Percentiles rank a stretch among this genome's conserved stretches.
These are phyloP conservation scores for Coffea canephora DNA, from an alignment of 257 asterid genomes.

Conservation along the genomic window DNA sequence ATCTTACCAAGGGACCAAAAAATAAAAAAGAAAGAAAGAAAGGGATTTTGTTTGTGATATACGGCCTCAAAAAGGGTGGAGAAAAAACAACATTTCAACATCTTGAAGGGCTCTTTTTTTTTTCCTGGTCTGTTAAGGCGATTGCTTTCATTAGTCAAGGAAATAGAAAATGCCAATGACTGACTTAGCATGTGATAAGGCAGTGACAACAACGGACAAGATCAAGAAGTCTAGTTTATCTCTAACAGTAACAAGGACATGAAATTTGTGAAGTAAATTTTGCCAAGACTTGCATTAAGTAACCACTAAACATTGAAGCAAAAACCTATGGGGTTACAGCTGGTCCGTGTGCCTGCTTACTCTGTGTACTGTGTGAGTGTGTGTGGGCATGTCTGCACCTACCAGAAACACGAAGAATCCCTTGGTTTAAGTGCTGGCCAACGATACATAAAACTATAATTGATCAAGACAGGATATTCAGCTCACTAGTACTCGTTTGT, in stretches of 20 bases:
- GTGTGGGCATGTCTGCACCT: background rate
- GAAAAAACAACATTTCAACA: too few species aligned
- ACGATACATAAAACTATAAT: background rate
- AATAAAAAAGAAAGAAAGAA: too few species aligned
- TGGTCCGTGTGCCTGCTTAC: background rate
- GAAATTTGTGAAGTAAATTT: constrained; percentile 20
- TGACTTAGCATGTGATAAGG: background rate
- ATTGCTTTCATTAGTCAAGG: background rate
- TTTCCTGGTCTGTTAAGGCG: too few species aligned
- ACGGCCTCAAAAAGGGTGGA: too few species aligned
- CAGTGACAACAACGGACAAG: background rate
- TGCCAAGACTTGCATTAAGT: constrained; percentile 3
- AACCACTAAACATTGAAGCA: background rate
- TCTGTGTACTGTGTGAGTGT: background rate
- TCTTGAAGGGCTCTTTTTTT: too few species aligned
- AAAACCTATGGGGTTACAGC: constrained; percentile 16
- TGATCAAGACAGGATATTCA: background rate
- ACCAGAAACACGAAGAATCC: background rate
- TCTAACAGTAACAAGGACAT: background rate
- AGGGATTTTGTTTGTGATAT: too few species aligned
- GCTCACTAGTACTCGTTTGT: background rate
- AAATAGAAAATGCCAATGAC: background rate
- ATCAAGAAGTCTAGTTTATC: background rate
- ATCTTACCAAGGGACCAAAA: too few species aligned
- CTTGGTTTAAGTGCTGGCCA: background rate